Conservation (phyloP, 306 rosid genomes). For the Vicia sativa region DNA sequence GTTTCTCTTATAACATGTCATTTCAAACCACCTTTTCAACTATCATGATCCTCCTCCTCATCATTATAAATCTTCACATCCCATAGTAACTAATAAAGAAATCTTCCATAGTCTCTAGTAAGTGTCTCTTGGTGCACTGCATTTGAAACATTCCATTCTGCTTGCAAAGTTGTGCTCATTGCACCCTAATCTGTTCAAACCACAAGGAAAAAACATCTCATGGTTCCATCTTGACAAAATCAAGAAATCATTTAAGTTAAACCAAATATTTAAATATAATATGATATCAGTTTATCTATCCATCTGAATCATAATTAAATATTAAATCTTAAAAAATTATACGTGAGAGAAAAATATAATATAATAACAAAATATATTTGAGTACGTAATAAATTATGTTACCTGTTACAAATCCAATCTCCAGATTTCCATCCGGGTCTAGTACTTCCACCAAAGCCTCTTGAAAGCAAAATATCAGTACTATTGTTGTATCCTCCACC, state of each 20-base stretch:
- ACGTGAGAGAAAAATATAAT: too few relatives aligned
- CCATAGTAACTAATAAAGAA: conserved; percentile 46
- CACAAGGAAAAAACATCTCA: neutral
- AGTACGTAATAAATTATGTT: too few relatives aligned
- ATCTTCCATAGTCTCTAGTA: conserved; percentile 49
- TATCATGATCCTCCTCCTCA: neutral
- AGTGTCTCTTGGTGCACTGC: conserved; percentile 94
- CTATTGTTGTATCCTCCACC: conserved; percentile 38
- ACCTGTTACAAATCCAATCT: conserved; percentile 98
- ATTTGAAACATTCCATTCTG: conserved; percentile 93
- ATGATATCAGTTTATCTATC: too few relatives aligned
- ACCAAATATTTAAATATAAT: too few relatives aligned
- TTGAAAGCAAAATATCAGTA: conserved; percentile 56
- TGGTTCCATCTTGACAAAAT: neutral
- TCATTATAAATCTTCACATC: conserved; percentile 37
- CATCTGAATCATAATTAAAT: too few relatives aligned
- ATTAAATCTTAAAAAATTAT: too few relatives aligned
- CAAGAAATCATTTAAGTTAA: neutral
- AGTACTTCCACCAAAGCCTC: conserved; percentile 46
- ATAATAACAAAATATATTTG: too few relatives aligned
- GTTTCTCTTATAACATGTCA: conserved; percentile 38
- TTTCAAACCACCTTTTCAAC: conserved; percentile 39
- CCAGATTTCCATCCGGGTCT: conserved; percentile 98
- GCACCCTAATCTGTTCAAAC: conserved; percentile 73
- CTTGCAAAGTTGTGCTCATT: conserved; percentile 98